Evolutionary conservation across 139 green algal genomes (phyloP), one percentile per base, ranked within the genome.

Genomic region (Asterochloris erici): DNA sequence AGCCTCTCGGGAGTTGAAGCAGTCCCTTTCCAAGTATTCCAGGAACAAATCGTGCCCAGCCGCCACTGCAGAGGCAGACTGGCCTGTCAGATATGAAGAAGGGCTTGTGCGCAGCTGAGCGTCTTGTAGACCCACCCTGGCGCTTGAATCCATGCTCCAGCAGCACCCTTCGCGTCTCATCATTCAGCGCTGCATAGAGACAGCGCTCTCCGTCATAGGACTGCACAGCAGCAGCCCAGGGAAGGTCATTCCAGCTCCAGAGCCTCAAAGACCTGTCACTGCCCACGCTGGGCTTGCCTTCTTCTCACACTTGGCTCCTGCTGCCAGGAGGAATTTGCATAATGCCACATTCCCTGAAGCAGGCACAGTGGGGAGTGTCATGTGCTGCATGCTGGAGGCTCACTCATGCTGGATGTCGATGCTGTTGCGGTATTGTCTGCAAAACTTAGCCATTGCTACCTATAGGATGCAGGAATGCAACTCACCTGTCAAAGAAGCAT

Each of bases 141-240:
- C 79, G 73, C 62, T 83, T 77, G 68, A 83, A 83, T 12, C 79
- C 79, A 24, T 83, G 66, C 12, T 83, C 79, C 12, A 83, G 38
- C 47, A 83, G 62, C 10, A 77, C 19, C 12, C 73, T 66, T 24
- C 79, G 38, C 17, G 77, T 73, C 10, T 83, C 68, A 77, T 83
- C 79, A 14, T 77, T 83, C 17, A 83, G 38, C 12, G 79, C 79
- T 47, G 79, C 79, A 83, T 83, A 83, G 14, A 83, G 69, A 38
- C 66, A 77, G n/a, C 79, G 73, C 29, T 83, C 79, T 13, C 79
- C 79, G 68, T 83, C 79, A 61, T 77, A 83, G 12, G 79, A 77
- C 79, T 83, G 79, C 79, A 83, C 26, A 19, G 38, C 38, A 54
- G 38, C 38, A 54, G 38, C 38, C 38, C 38, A 54, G 38, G 38